A percentile compares a stretch with the other conserved stretches of the same genome.
Conservation (phyloP, 805 yeast genomes). For the Metschnikowia bowlesiae region DNA sequence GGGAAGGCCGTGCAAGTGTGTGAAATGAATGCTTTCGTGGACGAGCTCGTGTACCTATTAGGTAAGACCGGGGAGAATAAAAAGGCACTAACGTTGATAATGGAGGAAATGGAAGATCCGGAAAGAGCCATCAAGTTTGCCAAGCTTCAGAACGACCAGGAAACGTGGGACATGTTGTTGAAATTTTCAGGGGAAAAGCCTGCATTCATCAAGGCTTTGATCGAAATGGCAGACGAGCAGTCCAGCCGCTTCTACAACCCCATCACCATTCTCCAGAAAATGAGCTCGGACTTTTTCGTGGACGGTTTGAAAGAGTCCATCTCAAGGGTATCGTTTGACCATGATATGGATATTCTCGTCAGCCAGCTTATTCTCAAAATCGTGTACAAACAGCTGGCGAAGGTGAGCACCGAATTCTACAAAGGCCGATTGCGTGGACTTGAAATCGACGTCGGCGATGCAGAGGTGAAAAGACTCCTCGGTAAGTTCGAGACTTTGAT, state of each 20-base stretch:
- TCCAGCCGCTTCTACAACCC: conserved; percentile 49
- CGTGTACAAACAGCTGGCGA: conserved; percentile 29
- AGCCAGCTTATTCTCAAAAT: conserved; percentile 48
- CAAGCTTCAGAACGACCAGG: conserved; percentile 57
- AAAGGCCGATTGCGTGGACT: conserved; percentile 24
- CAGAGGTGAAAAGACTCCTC: conserved; percentile 18
- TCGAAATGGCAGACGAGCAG: conserved; percentile 62
- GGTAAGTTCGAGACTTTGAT: conserved; percentile 28
- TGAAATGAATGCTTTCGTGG: conserved; percentile 45
- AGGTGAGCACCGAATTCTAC: conserved; percentile 21
- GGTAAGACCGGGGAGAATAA: conserved; percentile 79
- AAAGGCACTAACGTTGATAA: conserved; percentile 71
- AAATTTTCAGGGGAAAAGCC: conserved; percentile 70
- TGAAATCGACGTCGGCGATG: conserved; percentile 19
- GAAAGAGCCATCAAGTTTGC: conserved; percentile 78
- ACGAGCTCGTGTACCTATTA: conserved; percentile 76
- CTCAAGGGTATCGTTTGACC: conserved; percentile 56
- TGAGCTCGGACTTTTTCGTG: conserved; percentile 59
- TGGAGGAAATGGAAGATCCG: conserved; percentile 75
- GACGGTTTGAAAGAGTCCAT: conserved; percentile 62
- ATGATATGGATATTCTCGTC: conserved; percentile 49
- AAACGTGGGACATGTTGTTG: conserved; percentile 76
- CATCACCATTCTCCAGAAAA: conserved; percentile 58
- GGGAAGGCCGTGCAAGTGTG: conserved; percentile 68
- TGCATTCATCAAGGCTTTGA: conserved; percentile 66